Evolutionary conservation across 768 basidiomycete species (phyloP), one percentile per base, ranked within the genome.

Genomic region (Clavulina sp.): DNA sequence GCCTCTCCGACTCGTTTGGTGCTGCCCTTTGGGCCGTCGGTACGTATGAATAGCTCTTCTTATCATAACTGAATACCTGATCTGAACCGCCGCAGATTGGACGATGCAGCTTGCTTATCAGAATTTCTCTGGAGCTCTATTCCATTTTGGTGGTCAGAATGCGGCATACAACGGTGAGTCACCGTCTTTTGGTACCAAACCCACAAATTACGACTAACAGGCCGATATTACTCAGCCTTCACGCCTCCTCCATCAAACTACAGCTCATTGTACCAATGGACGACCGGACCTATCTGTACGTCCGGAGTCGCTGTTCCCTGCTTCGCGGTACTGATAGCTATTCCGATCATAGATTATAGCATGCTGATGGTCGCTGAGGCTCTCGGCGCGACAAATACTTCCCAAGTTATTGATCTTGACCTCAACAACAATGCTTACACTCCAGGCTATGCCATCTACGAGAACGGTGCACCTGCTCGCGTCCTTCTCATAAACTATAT

Each of bases 401-500:
- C 70, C 3, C 70, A 68, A 54, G 60, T 75, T 43, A 59, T 70
- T 36, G 72, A 74, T 59, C 63, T 74, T 29, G 47, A 57, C 32
- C 58, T 63, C 28, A 60, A 61, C 53, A 63, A 65, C 40, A 65
- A 63, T 62, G 61, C 62, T 26, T 68, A 59, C 56, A 70, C 68
- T 24, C 73, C 73, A 2, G 69, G 60, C 1, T 77, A 75, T 58
- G 70, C 67, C 7, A 59, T 73, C 40, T 75, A 73, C 61, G 73
- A 75, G 57, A 62, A 68, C 58, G 72, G 64, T 62, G 63, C 50
- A 62, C 61, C 34, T 53, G 66, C 44, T 65, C 43, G 43, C 13
- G 43, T 46, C 43, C 13, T 46, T 46, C 26, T 46, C 9, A 46
- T 46, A 9, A 77, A 77, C 63, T 76, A 64, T 54, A 61, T 73